Evolutionary conservation across 2,329 filamentous ascomycete species (phyloP), one percentile per base, ranked within the genome.

Genomic region (Stachybotrys chlorohalonatus): DNA sequence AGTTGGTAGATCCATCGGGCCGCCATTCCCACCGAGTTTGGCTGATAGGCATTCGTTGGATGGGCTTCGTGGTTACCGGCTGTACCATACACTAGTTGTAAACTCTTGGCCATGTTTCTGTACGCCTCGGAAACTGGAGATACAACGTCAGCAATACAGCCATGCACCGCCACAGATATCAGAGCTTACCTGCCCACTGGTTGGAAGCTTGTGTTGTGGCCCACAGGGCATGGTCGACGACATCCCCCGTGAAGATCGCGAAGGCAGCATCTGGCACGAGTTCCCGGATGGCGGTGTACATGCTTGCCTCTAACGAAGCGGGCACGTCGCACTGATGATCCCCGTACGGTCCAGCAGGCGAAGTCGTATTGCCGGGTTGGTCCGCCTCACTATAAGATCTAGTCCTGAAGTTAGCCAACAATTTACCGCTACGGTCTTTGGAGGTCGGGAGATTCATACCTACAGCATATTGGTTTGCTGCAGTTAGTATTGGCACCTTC

Each of bases 391-490:
- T 74, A 58, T 80, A 83, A 1, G 73, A 65, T 53, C 74, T 76
- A 31, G 13, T 9, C 24, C 24, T 24, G 24, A 45, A 30, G 63
- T 7, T 17, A 31, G 42, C 39, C 8, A 11, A 7, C 1, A 32
- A 11, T 6, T 16, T 4, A 24, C 24, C 24, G 24, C 24, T 24
- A 24, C 24, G 24, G 24, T 24, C 24, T 24, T 4, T 24, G 24
- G 24, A 45, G n/a, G 5, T 45, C 39, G 39, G n/a, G 11, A 31
- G 8, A 16, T 5, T 49, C 66, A 64, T 55, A 73, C 62, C 81
- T 75, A 66, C 82, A 85, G 66, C 82, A 85, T 54, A 84, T 80
- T 1, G 79, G 79, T 63, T 82, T 81, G 31, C 73, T 73, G 65
- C 82, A 85, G 56, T 81, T 72, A 24, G 76, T 73, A 60, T 73